Percentiles rank a stretch among this genome's conserved stretches.
Conservation (phyloP, 73 alveolate species). For the Blepharisma stoltei region DNA sequence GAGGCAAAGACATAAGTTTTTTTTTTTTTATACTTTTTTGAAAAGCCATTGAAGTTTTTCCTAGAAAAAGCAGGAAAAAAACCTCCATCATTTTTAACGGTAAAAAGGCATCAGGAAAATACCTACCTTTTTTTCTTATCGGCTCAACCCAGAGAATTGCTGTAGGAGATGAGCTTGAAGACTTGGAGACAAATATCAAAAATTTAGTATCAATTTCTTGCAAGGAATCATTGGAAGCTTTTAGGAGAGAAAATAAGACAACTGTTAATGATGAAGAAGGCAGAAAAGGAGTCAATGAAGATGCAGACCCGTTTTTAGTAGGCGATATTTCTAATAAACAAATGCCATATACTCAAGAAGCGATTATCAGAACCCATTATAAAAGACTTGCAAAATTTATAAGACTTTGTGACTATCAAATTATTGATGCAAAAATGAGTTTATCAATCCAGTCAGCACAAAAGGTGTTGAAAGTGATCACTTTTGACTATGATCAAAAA, state of each 20-base stretch:
- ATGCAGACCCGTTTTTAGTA: constrained; percentile 77
- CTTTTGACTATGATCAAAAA: constrained; percentile 33
- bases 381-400: constrained; percentile 87
- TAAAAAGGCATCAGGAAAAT: no score
- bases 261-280: constrained; percentile 64
- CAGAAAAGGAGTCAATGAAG: constrained; percentile 52
- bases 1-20: no score
- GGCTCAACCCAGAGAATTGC: no score
- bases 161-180: constrained; percentile 50
- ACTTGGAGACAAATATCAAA: constrained; percentile 59
- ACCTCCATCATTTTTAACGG: no score
- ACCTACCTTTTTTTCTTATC: no score
- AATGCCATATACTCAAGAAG: constrained; percentile 97
- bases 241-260: constrained; percentile 71
- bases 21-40: no score
- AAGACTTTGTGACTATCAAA: constrained; percentile 81
- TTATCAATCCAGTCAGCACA: constrained; percentile 33
- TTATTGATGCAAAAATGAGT: constrained; percentile 85
- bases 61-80: no score
- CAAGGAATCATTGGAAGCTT: constrained; percentile 66
- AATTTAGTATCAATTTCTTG: constrained; percentile 57
- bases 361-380: constrained; percentile 93
- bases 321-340: constrained; percentile 85
- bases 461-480: constrained; percentile 37
- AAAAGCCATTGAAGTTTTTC: no score